Evolutionary conservation across 306 rosid genomes (phyloP).

Genomic region (Rubus parviflorus): DNA sequence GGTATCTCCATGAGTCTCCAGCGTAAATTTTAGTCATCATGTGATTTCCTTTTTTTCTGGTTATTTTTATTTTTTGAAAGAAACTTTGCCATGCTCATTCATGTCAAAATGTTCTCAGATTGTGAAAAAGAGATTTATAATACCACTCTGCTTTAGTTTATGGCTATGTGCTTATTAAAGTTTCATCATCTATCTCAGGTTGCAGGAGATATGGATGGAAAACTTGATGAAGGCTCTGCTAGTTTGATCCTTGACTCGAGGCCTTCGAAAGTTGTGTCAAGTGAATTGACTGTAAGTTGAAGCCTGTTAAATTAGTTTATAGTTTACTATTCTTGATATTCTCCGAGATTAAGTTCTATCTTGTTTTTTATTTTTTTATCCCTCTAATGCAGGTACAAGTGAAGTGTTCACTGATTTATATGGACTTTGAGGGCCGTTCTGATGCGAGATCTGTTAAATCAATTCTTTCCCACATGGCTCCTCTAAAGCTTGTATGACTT

Average conservation of each 20-base stretch:
- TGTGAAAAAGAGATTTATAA: constrained; percentile 9
- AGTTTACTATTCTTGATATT: constrained; percentile 6
- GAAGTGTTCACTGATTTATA: constrained; percentile 67
- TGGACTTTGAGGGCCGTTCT: constrained; percentile 98
- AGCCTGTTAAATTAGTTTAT: constrained; percentile 16
- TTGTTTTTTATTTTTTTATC: neutral
- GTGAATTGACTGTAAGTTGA: constrained; percentile 79
- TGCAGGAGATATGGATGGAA: constrained; percentile 81
- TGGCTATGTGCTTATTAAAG: constrained; percentile 1
- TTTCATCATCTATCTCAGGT: constrained; percentile 51
- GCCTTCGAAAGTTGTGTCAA: constrained; percentile 90
- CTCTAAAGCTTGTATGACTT: constrained; percentile 77
- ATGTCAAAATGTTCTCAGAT: neutral
- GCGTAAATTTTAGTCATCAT: neutral
- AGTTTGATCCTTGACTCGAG: constrained; percentile 78
- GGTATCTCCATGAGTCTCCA: neutral
- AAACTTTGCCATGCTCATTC: neutral
- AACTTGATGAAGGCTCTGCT: constrained; percentile 81
- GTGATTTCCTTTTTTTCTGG: neutral
- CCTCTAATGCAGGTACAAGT: constrained; percentile 72
- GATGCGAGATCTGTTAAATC: constrained; percentile 92
- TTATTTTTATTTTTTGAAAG: neutral
- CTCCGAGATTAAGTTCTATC: neutral
- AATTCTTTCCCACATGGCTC: constrained; percentile 95
- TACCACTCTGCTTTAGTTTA: constrained; percentile 10